phyloP scores from a whole-genome alignment of 2,329 filamentous ascomycete genomes.

The Apiospora marii region DNA sequence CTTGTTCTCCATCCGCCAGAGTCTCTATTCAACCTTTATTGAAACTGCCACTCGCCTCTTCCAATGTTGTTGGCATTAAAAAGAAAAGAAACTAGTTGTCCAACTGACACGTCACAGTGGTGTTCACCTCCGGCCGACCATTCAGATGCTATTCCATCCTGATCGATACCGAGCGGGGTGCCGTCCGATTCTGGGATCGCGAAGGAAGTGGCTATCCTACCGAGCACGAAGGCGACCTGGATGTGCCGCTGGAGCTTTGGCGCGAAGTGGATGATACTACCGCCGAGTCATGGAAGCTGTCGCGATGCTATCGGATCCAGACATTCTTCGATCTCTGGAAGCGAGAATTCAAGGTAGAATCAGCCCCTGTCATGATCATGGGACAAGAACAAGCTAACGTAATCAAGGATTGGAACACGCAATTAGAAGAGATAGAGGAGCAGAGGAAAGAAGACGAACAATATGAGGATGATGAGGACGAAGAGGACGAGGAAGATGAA shows the following conservation, averaged over 20 bases:
- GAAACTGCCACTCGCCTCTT: neutral
- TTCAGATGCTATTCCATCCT: neutral
- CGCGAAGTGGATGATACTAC: rapidly evolving
- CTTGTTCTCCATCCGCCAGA: neutral
- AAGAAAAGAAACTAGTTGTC: neutral
- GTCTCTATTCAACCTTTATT: neutral
- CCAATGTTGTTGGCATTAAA: neutral
- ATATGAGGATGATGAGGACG: neutral
- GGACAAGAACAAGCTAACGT: neutral
- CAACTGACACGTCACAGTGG: neutral
- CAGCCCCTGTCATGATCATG: neutral
- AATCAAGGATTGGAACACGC: neutral
- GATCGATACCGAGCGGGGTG: neutral
- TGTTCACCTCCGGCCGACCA: neutral
- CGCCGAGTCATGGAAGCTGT: neutral
- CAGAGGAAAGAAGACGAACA: neutral
- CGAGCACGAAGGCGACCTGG: neutral
- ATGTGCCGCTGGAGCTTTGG: neutral
- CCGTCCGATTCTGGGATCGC: neutral
- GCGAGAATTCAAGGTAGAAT: neutral
- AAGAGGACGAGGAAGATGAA: neutral
- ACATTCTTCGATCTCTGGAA: neutral
- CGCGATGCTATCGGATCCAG: neutral
- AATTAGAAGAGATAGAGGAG: neutral
- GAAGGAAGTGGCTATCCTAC: neutral